Conservation (phyloP, 1,139 yeast species). For the Hemisphaericaspora lyxosophila region DNA sequence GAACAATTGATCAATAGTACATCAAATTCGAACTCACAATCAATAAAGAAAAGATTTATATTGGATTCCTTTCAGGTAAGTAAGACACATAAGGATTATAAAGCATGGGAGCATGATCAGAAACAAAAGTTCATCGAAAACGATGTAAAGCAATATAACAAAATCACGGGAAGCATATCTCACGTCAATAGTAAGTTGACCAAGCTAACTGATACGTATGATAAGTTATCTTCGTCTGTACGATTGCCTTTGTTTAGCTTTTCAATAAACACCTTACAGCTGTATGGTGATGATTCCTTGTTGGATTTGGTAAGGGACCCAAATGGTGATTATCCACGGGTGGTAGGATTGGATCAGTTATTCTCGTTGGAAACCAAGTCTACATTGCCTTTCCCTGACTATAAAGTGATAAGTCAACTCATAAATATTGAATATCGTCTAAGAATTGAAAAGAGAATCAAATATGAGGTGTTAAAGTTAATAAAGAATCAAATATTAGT, state of each 20-base stretch:
- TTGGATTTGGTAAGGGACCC: conserved; percentile 17
- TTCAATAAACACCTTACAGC: conserved; percentile 30
- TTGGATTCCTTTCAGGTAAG: conserved; percentile 38
- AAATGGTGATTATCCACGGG: conserved; percentile 17
- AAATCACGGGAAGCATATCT: conserved; percentile 29
- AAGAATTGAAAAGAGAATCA: conserved; percentile 33
- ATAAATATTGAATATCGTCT: conserved; percentile 36
- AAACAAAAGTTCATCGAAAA: conserved; percentile 22
- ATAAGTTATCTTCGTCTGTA: conserved; percentile 23
- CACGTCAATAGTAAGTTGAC: conserved; percentile 29
- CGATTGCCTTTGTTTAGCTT: conserved; percentile 31
- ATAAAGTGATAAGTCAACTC: conserved; percentile 28
- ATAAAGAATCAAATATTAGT: conserved; percentile 32
- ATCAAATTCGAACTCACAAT: neutral
- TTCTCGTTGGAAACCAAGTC: conserved; percentile 30
- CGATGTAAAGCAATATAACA: conserved; percentile 33
- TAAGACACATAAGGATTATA: conserved; percentile 30
- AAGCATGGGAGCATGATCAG: conserved; percentile 29
- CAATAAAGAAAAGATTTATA: conserved; percentile 23
- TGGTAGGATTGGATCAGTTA: conserved; percentile 22
- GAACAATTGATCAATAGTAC: conserved; percentile 8
- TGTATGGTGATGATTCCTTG: conserved; percentile 24
- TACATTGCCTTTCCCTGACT: conserved; percentile 30
- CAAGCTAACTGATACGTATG: conserved; percentile 23
- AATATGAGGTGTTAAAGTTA: conserved; percentile 35